These are phyloP conservation scores for Hura crepitans DNA, from an alignment of 441 rosid genomes.

Conservation along the genomic window DNA sequence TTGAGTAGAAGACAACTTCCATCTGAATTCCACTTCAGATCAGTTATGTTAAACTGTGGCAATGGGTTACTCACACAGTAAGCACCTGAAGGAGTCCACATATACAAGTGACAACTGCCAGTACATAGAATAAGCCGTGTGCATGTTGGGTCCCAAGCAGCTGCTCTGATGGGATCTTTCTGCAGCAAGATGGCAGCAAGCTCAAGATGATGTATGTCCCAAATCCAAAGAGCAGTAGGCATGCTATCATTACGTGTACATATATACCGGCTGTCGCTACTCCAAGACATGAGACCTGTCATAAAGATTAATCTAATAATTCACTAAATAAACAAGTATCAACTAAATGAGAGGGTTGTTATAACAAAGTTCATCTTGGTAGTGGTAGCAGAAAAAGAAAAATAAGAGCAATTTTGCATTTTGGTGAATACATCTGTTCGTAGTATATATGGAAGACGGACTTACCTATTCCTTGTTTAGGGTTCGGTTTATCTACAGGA, in stretches of 20 bases:
- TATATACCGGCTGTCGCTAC: conserved; percentile 79
- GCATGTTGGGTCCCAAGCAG: conserved; percentile 87
- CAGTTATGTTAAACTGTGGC: conserved; percentile 60
- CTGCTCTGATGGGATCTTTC: conserved; percentile 84
- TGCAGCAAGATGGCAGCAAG: conserved; percentile 86
- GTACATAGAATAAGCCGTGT: conserved; percentile 80
- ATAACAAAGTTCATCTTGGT: background rate
- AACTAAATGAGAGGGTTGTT: background rate
- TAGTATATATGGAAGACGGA: conserved; percentile 20
- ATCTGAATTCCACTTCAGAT: conserved; percentile 84
- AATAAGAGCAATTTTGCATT: background rate
- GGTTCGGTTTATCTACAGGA: conserved; percentile 87
- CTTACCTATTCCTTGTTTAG: conserved; percentile 97
- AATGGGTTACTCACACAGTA: conserved; percentile 78
- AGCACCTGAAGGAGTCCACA: conserved; percentile 96
- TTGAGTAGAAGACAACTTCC: conserved; percentile 93
- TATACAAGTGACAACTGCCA: conserved; percentile 84
- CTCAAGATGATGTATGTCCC: conserved; percentile 81
- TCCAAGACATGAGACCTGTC: conserved; percentile 89
- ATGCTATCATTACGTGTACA: conserved; percentile 88
- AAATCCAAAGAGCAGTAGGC: conserved; percentile 90
- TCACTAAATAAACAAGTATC: background rate
- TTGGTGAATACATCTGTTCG: background rate
- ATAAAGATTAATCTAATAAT: conserved; percentile 2
- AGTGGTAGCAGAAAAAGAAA: background rate